Percentiles rank a stretch among this genome's conserved stretches.
These are phyloP conservation scores for Hamamelis virginiana DNA, from an alignment of 164 flowering plant genomes.

Conservation along the genomic window DNA sequence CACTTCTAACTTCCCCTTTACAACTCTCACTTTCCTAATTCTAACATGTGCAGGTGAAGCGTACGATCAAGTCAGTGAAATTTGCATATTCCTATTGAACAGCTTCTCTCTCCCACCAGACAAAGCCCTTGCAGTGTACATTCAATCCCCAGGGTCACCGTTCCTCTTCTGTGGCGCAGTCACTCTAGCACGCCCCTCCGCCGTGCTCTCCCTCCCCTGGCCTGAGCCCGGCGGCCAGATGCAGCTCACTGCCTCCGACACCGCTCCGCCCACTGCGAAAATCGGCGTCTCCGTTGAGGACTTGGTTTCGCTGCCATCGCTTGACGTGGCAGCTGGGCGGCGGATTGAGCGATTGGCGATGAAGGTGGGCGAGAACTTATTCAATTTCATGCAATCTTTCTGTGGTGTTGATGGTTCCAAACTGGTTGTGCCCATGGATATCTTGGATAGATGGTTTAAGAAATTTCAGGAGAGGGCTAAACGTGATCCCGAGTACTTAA, in stretches of 20 bases:
- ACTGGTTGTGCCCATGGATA: conserved; percentile 90
- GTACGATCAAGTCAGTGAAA: conserved; percentile 65
- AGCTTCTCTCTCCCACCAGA: conserved; percentile 77
- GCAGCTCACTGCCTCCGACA: conserved; percentile 55
- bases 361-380: conserved; percentile 93
- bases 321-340: conserved; percentile 66
- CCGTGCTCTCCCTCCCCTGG: conserved; percentile 83
- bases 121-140: conserved; percentile 90
- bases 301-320: conserved; percentile 61
- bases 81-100: conserved; percentile 89
- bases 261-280: conserved; percentile 70
- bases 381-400: conserved; percentile 97
- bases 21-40: not conserved
- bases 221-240: conserved; percentile 71
- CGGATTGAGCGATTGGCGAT: conserved; percentile 76
- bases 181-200: conserved; percentile 86
- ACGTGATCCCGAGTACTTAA: conserved; percentile 86
- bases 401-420: conserved; percentile 86
- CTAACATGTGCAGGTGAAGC: conserved; percentile 63
- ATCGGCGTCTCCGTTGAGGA: conserved; percentile 95
- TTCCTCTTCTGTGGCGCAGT: conserved; percentile 88
- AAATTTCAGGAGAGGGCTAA: conserved; percentile 94
- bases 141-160: conserved; percentile 88
- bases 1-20: not conserved
- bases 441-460: conserved; percentile 95